A percentile compares a stretch with the other conserved stretches of the same genome.
These are phyloP conservation scores for Candida odintsovae DNA, from an alignment of 805 yeast genomes.

Conservation along the genomic window DNA sequence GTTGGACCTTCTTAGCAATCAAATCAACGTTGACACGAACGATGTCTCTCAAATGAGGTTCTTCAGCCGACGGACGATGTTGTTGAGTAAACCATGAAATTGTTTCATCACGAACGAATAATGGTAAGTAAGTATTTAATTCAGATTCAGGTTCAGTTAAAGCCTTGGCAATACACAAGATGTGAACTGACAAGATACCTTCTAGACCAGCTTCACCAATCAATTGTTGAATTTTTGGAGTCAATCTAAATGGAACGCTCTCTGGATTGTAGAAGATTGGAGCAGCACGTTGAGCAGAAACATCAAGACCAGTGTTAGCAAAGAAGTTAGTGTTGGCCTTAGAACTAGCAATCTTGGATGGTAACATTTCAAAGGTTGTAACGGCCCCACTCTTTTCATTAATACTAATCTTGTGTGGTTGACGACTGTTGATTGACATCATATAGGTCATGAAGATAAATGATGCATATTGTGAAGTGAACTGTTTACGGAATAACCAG, in stretches of 20 bases:
- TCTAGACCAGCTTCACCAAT: constrained; percentile 94
- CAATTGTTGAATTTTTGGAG: constrained; percentile 90
- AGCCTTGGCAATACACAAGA: constrained; percentile 82
- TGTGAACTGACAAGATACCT: constrained; percentile 81
- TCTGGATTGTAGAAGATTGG: constrained; percentile 91
- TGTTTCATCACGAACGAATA: constrained; percentile 93
- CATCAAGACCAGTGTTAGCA: constrained; percentile 31
- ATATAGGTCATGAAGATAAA: constrained; percentile 88
- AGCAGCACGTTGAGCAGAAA: constrained; percentile 27
- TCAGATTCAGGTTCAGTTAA: constrained; percentile 89
- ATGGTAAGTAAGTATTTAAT: constrained; percentile 82
- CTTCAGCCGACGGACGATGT: constrained; percentile 79
- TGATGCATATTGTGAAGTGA: constrained; percentile 90
- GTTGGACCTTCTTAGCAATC: constrained; percentile 70
- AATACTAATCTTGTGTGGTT: constrained; percentile 88
- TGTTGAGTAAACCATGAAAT: constrained; percentile 90
- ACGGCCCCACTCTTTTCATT: constrained; percentile 80
- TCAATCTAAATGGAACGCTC: constrained; percentile 91
- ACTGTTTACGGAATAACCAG: constrained; percentile 95
- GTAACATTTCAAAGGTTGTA: constrained; percentile 94
- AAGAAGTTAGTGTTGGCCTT: constrained; percentile 33
- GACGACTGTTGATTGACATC: constrained; percentile 89
- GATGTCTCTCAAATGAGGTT: constrained; percentile 77
- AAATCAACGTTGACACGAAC: constrained; percentile 84
- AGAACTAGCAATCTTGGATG: constrained; percentile 63